phyloP scores from a whole-genome alignment of 176 grass and related monocot genomes.

The Guadua angustifolia region DNA sequence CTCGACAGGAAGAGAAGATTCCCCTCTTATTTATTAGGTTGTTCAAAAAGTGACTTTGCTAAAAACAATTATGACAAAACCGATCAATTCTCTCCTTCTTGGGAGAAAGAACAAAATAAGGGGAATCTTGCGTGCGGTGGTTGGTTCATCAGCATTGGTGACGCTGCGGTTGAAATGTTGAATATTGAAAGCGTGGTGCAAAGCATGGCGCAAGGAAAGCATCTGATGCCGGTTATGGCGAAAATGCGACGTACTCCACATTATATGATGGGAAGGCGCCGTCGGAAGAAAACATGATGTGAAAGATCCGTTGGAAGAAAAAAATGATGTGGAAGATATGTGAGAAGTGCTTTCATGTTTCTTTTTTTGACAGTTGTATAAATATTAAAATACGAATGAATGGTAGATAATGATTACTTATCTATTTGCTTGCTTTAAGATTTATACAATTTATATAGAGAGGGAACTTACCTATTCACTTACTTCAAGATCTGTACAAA shows the following conservation, averaged over 20 bases:
- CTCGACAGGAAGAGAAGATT: conserved; percentile 27
- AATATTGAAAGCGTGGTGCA: neutral
- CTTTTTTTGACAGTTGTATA: no score
- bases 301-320: no score
- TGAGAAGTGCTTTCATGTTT: no score
- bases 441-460: no score
- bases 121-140: conserved; percentile 31
- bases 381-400: no score
- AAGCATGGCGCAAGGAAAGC: conserved; percentile 30
- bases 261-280: neutral
- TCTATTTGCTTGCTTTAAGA: no score
- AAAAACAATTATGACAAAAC: neutral
- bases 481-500: no score
- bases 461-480: no score
- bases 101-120: conserved; percentile 12
- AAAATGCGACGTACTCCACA: neutral
- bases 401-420: no score
- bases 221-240: conserved; percentile 28
- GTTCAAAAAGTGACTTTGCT: conserved; percentile 6
- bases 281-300: neutral
- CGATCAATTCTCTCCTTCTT: neutral
- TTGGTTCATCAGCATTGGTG: conserved; percentile 16
- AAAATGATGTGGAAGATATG: no score
- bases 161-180: conserved; percentile 26
- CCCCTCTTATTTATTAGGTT: neutral